Conservation (phyloP, 306 rosid genomes). For the Cotoneaster glaucophyllus region DNA sequence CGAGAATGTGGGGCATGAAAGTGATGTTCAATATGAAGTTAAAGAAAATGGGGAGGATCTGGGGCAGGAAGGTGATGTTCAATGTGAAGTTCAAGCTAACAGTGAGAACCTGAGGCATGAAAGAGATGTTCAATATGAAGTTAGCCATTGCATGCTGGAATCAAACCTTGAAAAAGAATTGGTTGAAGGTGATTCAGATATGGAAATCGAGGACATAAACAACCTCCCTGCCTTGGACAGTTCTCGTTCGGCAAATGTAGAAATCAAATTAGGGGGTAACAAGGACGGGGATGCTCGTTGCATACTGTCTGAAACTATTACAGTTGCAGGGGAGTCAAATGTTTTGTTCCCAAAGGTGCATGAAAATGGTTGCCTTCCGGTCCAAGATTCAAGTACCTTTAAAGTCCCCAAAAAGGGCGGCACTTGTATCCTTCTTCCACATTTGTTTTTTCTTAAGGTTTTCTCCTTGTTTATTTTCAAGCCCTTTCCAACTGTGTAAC, state of each 20-base stretch:
- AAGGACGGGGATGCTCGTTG: neutral
- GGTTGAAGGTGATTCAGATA: conserved; percentile 7
- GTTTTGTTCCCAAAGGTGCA: conserved; percentile 9
- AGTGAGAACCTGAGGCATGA: conserved; percentile 5
- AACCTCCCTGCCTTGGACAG: conserved; percentile 10
- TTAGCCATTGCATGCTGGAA: conserved; percentile 5
- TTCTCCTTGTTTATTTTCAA: neutral
- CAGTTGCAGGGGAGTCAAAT: conserved; percentile 28
- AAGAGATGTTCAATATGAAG: conserved; percentile 5
- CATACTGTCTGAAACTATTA: conserved; percentile 20
- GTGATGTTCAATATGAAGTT: neutral
- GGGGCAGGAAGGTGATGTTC: conserved; percentile 2
- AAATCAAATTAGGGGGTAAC: conserved; percentile 12
- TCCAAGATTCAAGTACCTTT: conserved; percentile 17
- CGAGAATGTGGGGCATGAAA: conserved; percentile 24
- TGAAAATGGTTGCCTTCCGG: conserved; percentile 32
- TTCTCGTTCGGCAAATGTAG: conserved; percentile 17
- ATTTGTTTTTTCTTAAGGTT: conserved; percentile 4
- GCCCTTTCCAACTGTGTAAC: neutral
- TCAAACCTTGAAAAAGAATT: conserved; percentile 4
- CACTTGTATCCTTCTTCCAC: conserved; percentile 43
- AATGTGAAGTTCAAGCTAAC: neutral
- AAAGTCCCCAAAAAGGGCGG: conserved; percentile 30
- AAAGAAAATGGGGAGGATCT: neutral
- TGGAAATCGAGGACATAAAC: conserved; percentile 29